Evolutionary conservation across 768 basidiomycete genomes (phyloP).

Genomic region (Hortiboletus flavorubellus): DNA sequence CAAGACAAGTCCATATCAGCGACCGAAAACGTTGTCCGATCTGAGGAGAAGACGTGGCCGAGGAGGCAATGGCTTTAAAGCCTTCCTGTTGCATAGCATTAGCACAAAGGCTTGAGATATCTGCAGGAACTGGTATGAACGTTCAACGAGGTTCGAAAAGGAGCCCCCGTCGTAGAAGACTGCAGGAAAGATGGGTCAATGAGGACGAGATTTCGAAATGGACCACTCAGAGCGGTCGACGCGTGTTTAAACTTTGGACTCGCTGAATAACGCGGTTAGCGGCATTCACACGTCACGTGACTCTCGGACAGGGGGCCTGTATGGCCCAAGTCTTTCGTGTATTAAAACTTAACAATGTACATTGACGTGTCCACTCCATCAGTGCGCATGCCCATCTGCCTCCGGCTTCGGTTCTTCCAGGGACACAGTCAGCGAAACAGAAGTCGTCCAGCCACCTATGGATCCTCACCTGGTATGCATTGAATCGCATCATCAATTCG

Average conservation of each 20-base stretch:
- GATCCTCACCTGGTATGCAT: conserved; percentile 71
- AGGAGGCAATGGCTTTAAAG: conserved; percentile 26
- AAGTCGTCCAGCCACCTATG: conserved; percentile 1
- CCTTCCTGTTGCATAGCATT: conserved; percentile 56
- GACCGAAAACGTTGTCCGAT: conserved; percentile 67
- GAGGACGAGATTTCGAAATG: conserved; percentile 20
- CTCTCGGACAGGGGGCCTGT: not conserved
- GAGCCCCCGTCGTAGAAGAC: conserved; percentile 9
- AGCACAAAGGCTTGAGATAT: conserved; percentile 33
- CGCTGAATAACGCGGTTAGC: conserved; percentile 14
- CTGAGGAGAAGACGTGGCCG: conserved; percentile 48
- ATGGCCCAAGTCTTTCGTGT: not conserved
- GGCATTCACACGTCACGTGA: conserved; percentile 30
- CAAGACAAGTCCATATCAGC: conserved; percentile 81
- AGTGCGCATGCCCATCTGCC: conserved; percentile 75
- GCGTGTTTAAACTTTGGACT: conserved; percentile 16
- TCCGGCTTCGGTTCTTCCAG: conserved; percentile 66
- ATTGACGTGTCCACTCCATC: conserved; percentile 15
- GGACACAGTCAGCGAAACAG: conserved; percentile 16
- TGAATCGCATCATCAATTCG: conserved; percentile 97
- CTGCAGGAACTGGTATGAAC: conserved; percentile 18
- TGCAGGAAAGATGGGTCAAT: conserved; percentile 3
- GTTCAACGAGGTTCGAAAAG: conserved; percentile 10
- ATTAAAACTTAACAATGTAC: conserved; percentile 11
- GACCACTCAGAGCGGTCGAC: conserved; percentile 16